Percentiles rank a stretch among this genome's conserved stretches.
Evolutionary conservation across 139 green algal species (phyloP).

Genomic region (Ettlia oleoabundans): DNA sequence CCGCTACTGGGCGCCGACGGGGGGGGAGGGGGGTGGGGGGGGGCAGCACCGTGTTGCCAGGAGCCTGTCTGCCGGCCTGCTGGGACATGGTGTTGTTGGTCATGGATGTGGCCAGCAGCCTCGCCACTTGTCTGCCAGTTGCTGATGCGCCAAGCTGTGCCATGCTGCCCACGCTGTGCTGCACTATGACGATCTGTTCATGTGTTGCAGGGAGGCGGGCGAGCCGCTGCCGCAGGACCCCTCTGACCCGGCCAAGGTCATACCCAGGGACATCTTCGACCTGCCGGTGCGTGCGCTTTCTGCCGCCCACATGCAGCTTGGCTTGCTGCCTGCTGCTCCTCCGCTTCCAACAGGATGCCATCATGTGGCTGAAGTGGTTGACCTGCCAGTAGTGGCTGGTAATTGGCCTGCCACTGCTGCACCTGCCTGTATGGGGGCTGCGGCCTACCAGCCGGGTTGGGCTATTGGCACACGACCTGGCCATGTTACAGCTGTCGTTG

Average conservation of each 20-base stretch:
- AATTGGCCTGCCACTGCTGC: no score
- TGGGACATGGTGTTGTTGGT: no score
- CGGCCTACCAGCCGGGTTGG: no score
- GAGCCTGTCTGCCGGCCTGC: no score
- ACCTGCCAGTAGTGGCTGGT: no score
- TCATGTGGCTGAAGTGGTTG: no score
- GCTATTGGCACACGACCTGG: no score
- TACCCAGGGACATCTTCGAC: constrained; percentile 21
- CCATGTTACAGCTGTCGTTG: background rate
- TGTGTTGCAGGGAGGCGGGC: background rate
- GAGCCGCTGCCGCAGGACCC: background rate
- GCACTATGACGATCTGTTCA: background rate
- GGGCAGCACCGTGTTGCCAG: no score
- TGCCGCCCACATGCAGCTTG: background rate
- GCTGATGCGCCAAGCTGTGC: background rate
- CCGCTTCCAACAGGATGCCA: background rate
- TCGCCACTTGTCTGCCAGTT: no score
- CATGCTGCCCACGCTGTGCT: background rate
- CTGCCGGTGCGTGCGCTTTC: constrained; percentile 25
- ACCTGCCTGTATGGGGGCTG: no score
- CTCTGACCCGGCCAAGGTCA: constrained; percentile 1
- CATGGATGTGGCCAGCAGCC: no score
- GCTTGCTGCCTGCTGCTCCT: background rate
- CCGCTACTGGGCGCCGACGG: no score
- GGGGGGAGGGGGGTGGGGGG: background rate